Evolutionary conservation across 208 protist genomes (phyloP).

Genomic region (Leishmania mexicana): DNA sequence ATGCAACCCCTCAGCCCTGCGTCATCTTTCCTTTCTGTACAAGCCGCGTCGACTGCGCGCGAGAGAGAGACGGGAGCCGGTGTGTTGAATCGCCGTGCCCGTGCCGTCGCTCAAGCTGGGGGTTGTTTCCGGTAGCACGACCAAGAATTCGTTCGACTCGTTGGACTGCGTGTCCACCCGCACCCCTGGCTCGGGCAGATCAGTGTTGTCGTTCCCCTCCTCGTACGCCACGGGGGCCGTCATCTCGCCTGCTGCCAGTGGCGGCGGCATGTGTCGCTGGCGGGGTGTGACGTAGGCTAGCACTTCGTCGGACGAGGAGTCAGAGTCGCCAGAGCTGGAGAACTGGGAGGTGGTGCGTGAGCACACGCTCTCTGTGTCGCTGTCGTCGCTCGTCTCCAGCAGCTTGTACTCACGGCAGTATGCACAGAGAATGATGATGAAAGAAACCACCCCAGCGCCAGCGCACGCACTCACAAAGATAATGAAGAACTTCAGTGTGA

Average conservation of each 20-base stretch:
- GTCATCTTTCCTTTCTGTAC: background rate
- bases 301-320: background rate
- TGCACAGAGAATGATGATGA: slow-evolving; percentile 10
- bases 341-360: background rate
- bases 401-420: slow-evolving; percentile 29
- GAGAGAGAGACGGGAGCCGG: background rate
- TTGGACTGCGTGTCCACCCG: background rate
- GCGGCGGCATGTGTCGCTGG: background rate
- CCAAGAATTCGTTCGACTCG: background rate
- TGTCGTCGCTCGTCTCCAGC: slow-evolving; percentile 26
- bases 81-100: no score
- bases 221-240: background rate
- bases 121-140: background rate
- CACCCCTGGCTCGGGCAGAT: background rate
- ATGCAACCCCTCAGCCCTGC: background rate
- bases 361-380: slow-evolving; percentile 17
- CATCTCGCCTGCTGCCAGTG: background rate
- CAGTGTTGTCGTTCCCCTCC: background rate
- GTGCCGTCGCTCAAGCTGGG: background rate
- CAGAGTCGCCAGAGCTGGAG: background rate
- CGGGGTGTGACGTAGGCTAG: background rate
- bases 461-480: slow-evolving; percentile 22
- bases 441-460: slow-evolving; percentile 11
- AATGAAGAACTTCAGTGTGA: slow-evolving; percentile 21
- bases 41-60: background rate